Evolutionary conservation across 129 eudicot genomes (phyloP).

Genomic region (Tanacetum coccineum): DNA sequence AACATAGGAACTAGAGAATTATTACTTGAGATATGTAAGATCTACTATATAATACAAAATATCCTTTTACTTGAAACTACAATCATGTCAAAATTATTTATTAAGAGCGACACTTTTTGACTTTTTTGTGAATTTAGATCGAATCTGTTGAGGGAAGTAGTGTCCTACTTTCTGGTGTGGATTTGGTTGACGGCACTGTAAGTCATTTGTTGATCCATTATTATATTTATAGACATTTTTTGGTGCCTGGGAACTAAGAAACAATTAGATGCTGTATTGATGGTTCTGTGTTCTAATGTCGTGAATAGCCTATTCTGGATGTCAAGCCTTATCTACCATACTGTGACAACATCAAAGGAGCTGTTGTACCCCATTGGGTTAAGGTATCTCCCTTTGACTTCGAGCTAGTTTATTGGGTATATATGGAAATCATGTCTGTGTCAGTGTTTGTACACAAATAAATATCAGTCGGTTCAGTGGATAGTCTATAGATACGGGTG

Average conservation of each 20-base stretch:
- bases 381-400: slow-evolving; percentile 43
- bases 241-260: no score
- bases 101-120: no score
- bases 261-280: background rate
- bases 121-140: slow-evolving; percentile 38
- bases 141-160: slow-evolving; percentile 62
- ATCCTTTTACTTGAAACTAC: background rate
- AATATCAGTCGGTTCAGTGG: background rate
- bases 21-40: background rate
- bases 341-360: slow-evolving; percentile 77
- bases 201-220: slow-evolving; percentile 24
- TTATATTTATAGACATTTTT: background rate
- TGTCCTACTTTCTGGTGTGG: slow-evolving; percentile 87
- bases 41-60: background rate
- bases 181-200: slow-evolving; percentile 96
- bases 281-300: slow-evolving; percentile 3
- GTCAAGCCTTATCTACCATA: slow-evolving; percentile 91
- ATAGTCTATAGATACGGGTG: background rate
- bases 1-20: slow-evolving; percentile 2
- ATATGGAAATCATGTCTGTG: background rate
- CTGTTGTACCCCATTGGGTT: slow-evolving; percentile 88
- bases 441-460: background rate
- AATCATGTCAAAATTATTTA: background rate
- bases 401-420: background rate
- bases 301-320: slow-evolving; percentile 82